phyloP scores from a whole-genome alignment of 495 filamentous ascomycete species.

The Hypoxylon lenormandii region DNA sequence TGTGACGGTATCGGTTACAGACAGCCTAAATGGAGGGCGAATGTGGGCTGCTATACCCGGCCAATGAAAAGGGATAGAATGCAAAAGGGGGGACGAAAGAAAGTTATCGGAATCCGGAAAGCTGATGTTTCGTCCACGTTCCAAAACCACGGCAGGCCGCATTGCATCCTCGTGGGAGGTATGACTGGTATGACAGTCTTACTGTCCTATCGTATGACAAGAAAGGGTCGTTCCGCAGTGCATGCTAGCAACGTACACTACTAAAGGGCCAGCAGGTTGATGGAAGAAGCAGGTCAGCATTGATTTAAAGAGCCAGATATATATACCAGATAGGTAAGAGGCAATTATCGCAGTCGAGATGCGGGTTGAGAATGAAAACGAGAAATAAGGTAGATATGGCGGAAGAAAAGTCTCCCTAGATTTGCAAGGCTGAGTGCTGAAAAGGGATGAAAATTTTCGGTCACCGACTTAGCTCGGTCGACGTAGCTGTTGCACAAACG shows the following conservation, averaged over 20 bases:
- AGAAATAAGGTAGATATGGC: too few species aligned
- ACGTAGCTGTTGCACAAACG: constrained; percentile 24
- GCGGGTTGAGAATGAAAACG: too few species aligned
- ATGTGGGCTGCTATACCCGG: neutral
- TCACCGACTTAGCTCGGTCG: neutral
- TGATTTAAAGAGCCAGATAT: too few species aligned
- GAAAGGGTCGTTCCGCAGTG: constrained; percentile 12
- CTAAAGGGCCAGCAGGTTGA: constrained; percentile 8
- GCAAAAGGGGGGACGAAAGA: neutral
- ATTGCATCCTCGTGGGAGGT: constrained; percentile 36
- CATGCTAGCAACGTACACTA: neutral
- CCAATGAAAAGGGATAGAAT: neutral
- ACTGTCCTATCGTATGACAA: constrained; percentile 20
- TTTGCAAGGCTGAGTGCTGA: too few species aligned
- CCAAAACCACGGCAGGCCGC: constrained; percentile 30
- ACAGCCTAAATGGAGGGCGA: neutral
- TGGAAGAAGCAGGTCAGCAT: neutral
- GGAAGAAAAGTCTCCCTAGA: too few species aligned
- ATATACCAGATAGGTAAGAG: too few species aligned
- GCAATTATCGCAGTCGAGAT: too few species aligned
- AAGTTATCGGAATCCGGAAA: constrained; percentile 46
- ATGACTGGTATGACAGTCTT: constrained; percentile 24
- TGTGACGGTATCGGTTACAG: constrained; percentile 14
- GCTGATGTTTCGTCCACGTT: constrained; percentile 40
- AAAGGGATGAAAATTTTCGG: neutral